A percentile compares a stretch with the other conserved stretches of the same genome.
phyloP scores from a whole-genome alignment of 2,329 filamentous ascomycete species.

The Calonectria pauciramosa region DNA sequence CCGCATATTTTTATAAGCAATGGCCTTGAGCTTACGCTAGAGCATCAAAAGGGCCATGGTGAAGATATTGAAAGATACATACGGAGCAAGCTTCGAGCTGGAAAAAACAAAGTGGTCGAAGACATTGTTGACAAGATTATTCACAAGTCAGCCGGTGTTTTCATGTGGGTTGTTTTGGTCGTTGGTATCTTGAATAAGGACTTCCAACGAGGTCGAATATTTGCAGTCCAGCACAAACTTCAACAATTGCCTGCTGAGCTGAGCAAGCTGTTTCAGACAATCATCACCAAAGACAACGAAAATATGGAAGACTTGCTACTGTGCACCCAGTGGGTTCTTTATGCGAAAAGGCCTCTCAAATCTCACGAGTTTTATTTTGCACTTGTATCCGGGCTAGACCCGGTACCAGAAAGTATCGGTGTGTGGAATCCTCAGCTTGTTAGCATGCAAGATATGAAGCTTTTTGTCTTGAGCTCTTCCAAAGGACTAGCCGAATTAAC shows the following conservation, averaged over 20 bases:
- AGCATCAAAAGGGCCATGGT: conserved; percentile 42
- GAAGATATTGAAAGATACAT: conserved; percentile 45
- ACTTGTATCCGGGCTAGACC: not conserved
- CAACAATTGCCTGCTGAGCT: conserved; percentile 55
- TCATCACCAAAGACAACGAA: conserved; percentile 61
- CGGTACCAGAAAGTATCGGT: conserved; percentile 29
- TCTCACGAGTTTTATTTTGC: conserved; percentile 59
- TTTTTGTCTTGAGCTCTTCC: not conserved
- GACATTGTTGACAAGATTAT: conserved; percentile 43
- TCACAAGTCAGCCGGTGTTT: conserved; percentile 56
- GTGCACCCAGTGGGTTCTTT: conserved; percentile 67
- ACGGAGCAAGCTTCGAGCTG: conserved; percentile 11
- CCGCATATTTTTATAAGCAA: conserved; percentile 54
- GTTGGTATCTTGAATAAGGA: conserved; percentile 55
- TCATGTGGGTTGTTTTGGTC: conserved; percentile 60
- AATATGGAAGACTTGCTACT: conserved; percentile 58
- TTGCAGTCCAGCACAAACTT: conserved; percentile 46
- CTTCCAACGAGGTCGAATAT: conserved; percentile 40
- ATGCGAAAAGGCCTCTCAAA: conserved; percentile 57
- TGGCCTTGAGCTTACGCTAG: conserved; percentile 44
- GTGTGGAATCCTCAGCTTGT: conserved; percentile 37
- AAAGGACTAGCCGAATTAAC: not conserved
- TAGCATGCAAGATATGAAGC: not conserved
- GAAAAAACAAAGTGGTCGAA: rapidly evolving
- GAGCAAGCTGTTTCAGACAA: conserved; percentile 63